A percentile compares a stretch with the other conserved stretches of the same genome.
Conservation (phyloP, 352 stramenopile genomes). For the Phytophthora tubulina region DNA sequence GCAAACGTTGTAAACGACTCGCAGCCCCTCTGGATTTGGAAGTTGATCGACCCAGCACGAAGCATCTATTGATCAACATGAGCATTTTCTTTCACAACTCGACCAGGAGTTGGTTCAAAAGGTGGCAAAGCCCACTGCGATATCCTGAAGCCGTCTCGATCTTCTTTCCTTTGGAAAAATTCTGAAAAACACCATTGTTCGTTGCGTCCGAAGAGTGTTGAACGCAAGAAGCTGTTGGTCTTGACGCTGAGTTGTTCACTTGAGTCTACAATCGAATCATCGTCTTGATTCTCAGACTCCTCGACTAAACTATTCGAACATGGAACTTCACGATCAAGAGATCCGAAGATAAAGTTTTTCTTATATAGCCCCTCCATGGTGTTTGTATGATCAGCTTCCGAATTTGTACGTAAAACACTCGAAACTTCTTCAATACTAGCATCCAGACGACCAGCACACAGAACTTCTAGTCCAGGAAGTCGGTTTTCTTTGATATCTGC, state of each 20-base stretch:
- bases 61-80: slow-evolving; percentile 44
- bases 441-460: slow-evolving; percentile 31
- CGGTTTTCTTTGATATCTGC: slow-evolving; percentile 1
- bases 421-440: slow-evolving; percentile 37
- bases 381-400: slow-evolving; percentile 22
- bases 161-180: slow-evolving; percentile 25
- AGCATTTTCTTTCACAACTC: slow-evolving; percentile 23
- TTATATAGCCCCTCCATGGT: slow-evolving; percentile 42
- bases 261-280: neutral
- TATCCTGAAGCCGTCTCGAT: slow-evolving; percentile 33
- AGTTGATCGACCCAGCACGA: slow-evolving; percentile 37
- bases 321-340: slow-evolving; percentile 27
- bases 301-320: slow-evolving; percentile 3
- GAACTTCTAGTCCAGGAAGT: slow-evolving; percentile 26
- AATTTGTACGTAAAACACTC: slow-evolving; percentile 21
- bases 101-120: slow-evolving; percentile 13
- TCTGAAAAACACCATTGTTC: slow-evolving; percentile 48
- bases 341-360: slow-evolving; percentile 42
- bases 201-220: slow-evolving; percentile 35
- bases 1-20: slow-evolving; percentile 47
- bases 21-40: slow-evolving; percentile 28
- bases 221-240: slow-evolving; percentile 41
- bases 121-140: slow-evolving; percentile 32
- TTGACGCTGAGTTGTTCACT: slow-evolving; percentile 36
- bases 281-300: slow-evolving; percentile 2